A percentile compares a stretch with the other conserved stretches of the same genome.
These are phyloP conservation scores for Chrysanthemum seticuspe DNA, from an alignment of 129 eudicot species.

Conservation along the genomic window DNA sequence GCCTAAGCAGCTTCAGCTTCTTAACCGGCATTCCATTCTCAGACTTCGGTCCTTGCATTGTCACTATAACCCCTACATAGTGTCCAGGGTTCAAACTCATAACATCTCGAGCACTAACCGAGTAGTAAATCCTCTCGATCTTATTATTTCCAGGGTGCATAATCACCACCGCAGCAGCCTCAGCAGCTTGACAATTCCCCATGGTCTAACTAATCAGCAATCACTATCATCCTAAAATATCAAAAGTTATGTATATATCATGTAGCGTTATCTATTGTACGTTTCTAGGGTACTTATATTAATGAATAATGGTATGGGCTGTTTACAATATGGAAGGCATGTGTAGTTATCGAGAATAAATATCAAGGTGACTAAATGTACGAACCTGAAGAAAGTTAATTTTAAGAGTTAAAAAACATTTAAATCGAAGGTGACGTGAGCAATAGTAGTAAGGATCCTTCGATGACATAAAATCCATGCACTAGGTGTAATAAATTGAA, in stretches of 20 bases:
- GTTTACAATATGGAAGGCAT: not conserved
- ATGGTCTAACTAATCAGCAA: conserved; percentile 7
- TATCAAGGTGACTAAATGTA: conserved; percentile 16
- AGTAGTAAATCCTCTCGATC: conserved; percentile 55
- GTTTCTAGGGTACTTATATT: not conserved
- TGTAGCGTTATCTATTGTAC: not conserved
- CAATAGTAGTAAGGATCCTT: not conserved
- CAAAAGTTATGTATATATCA: not conserved
- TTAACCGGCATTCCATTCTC: conserved; percentile 45
- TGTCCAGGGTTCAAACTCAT: conserved; percentile 73
- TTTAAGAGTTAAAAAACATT: conserved; percentile 5
- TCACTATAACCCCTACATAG: conserved; percentile 51
- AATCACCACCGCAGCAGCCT: conserved; percentile 69
- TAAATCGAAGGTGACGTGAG: conserved; percentile 4
- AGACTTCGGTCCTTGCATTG: conserved; percentile 12
- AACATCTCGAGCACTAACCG: conserved; percentile 56
- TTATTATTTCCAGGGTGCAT: conserved; percentile 48
- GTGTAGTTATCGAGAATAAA: conserved; percentile 3
- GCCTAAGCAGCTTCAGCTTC: conserved; percentile 64
- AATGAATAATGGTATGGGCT: not conserved
- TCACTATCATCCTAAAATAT: not conserved
- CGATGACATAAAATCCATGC: no score
- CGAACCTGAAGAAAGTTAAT: conserved; percentile 15
- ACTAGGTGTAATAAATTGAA: no score
- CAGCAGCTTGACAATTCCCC: conserved; percentile 89